Percentiles rank a stretch among this genome's conserved stretches.
phyloP scores from a whole-genome alignment of 306 rosid species.

The Acacia acuminata region DNA sequence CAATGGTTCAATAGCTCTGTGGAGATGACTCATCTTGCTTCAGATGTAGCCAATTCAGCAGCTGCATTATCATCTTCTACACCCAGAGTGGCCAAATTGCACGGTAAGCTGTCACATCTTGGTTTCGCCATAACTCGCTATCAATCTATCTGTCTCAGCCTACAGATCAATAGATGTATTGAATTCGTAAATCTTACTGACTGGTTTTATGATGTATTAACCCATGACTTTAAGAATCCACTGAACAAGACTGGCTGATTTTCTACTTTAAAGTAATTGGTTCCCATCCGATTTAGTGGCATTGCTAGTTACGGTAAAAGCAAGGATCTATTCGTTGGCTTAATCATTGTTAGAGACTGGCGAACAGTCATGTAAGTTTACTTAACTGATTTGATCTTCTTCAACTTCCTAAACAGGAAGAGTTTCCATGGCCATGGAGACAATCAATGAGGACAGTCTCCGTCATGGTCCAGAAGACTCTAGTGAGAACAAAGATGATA shows the following conservation, averaged over 20 bases:
- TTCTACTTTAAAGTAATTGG: background rate
- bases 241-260: background rate
- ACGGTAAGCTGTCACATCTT: constrained; percentile 29
- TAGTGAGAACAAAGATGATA: constrained; percentile 12
- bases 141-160: background rate
- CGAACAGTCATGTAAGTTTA: background rate
- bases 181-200: background rate
- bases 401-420: constrained; percentile 42
- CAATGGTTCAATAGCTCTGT: constrained; percentile 35
- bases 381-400: background rate
- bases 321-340: background rate
- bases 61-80: constrained; percentile 54
- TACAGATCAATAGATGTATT: background rate
- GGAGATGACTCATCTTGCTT: constrained; percentile 64
- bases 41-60: constrained; percentile 49
- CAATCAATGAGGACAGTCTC: constrained; percentile 48
- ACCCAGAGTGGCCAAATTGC: constrained; percentile 37
- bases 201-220: background rate
- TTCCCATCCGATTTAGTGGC: background rate
- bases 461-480: constrained; percentile 33
- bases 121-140: background rate
- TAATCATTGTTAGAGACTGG: no score
- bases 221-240: background rate
- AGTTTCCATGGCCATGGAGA: constrained; percentile 45
- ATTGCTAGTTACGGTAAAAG: background rate